Base-by-base conservation (phyloP, 495 filamentous ascomycete genomes). In the Penicillium roqueforti region DNA sequence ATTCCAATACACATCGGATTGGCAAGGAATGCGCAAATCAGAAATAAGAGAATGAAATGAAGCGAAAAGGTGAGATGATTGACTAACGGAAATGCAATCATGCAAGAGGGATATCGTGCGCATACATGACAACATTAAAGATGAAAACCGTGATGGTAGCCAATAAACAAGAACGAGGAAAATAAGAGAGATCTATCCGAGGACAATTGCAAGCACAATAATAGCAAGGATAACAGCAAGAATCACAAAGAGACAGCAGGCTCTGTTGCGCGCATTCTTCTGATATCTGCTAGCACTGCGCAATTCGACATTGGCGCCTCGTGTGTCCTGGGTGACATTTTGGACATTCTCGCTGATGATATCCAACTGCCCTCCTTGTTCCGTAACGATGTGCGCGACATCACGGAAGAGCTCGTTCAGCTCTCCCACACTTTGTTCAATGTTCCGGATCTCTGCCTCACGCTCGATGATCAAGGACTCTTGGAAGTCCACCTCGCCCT, bases 401-500 rank as follows among this genome's bases (percentile, higher is more conserved):
- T 99, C 95, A 37, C 91, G 80, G 78, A 97, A 98, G 28, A 98
- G 78, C 68, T 97, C 93, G 61, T 97, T 97, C 50, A 98, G 75
- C 65, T 98, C 93, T 48, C 88, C 87, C 10, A 98, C 92, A 54
- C 87, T 88, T 65, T 96, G 91, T 72, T 99, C 93, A 63, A 99
- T 97, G 62, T 93, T 89, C 28, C 92, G 85, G 60, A 99, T 99
- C 76, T 97, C 93, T 19, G 87, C 80, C 68, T 99, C 93, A 16
- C 93, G 90, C 77, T 97, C 92, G 55, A 92, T 83, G 66, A 99
- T 97, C 31, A 99, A 74, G 10, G 86, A 84, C 56, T 97, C 95
- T 64, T 99, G 95, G 76, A 97, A 99, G 63, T 97, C 91, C 46
- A 99, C 93, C 62, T 99, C 93, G 63, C 89, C 86, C 67, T 99